Conservation (phyloP, 2,329 filamentous ascomycete genomes). For the Anisogramma anomala region DNA sequence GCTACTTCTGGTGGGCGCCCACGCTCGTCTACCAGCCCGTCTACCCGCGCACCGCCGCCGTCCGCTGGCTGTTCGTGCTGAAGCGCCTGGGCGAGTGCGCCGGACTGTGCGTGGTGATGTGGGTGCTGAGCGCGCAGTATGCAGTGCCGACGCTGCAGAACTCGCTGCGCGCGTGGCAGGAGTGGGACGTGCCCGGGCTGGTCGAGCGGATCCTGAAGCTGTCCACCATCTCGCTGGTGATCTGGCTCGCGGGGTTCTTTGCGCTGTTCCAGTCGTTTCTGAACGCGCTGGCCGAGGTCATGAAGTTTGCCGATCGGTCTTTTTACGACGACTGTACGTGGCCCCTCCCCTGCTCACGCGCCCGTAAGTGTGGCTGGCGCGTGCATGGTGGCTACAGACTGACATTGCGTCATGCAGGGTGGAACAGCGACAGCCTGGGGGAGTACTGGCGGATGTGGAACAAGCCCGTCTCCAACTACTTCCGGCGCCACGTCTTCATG, state of each 20-base stretch:
- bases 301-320: constrained; percentile 79
- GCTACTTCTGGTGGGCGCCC: constrained; percentile 97
- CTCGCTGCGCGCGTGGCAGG: constrained; percentile 76
- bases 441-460: constrained; percentile 96
- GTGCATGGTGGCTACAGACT: too few relatives aligned
- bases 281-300: constrained; percentile 83
- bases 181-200: constrained; percentile 69
- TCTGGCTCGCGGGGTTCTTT: constrained; percentile 97
- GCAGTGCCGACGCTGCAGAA: constrained; percentile 82
- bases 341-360: background rate
- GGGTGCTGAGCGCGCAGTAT: constrained; percentile 90
- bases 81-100: constrained; percentile 73
- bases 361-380: background rate
- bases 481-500: constrained; percentile 86
- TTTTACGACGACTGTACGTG: constrained; percentile 77
- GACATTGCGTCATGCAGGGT: constrained; percentile 33
- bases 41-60: constrained; percentile 71
- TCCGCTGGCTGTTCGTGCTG: constrained; percentile 78
- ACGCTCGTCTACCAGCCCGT: constrained; percentile 95
- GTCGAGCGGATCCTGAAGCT: constrained; percentile 86
- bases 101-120: constrained; percentile 77
- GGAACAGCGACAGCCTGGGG: constrained; percentile 81
- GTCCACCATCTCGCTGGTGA: constrained; percentile 86
- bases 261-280: constrained; percentile 87
- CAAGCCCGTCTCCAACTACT: constrained; percentile 92